Evolutionary conservation across 306 rosid genomes (phyloP).

Genomic region (Albizia julibrissin): DNA sequence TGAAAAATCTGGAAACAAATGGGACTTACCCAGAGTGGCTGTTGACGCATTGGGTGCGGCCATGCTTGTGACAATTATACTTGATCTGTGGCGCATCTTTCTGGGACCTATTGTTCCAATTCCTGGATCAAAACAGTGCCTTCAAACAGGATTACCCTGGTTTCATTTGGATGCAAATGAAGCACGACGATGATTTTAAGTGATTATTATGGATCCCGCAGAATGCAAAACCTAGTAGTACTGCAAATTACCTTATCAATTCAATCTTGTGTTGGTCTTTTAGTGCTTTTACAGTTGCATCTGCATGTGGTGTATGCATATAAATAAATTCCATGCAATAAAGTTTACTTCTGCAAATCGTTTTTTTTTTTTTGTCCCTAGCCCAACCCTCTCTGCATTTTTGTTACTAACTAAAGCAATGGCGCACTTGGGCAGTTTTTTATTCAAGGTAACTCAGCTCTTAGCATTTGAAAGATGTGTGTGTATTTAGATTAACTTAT

Average conservation of each 20-base stretch:
- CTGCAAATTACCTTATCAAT: slow-evolving; percentile 27
- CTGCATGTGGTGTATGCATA: background rate
- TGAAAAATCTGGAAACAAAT: slow-evolving; percentile 75
- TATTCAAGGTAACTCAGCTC: too few species aligned
- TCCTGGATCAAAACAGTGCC: slow-evolving; percentile 63
- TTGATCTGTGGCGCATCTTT: slow-evolving; percentile 95
- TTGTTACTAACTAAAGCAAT: background rate
- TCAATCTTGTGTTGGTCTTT: slow-evolving; percentile 24
- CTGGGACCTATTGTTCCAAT: slow-evolving; percentile 77
- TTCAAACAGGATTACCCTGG: slow-evolving; percentile 85
- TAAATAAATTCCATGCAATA: background rate
- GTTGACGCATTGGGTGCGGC: slow-evolving; percentile 95
- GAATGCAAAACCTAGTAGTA: slow-evolving; percentile 27
- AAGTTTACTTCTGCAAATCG: background rate
- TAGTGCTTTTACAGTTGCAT: slow-evolving; percentile 29
- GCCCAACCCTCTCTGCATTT: background rate
- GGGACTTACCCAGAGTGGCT: slow-evolving; percentile 88
- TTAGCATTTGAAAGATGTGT: too few species aligned
- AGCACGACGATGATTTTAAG: slow-evolving; percentile 25
- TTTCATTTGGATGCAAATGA: slow-evolving; percentile 47
- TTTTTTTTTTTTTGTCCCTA: background rate
- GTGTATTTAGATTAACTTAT: too few species aligned
- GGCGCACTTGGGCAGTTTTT: too few species aligned
- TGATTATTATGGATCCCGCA: slow-evolving; percentile 37
- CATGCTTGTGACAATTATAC: slow-evolving; percentile 91